Evolutionary conservation across 164 flowering plant genomes (phyloP).

Genomic region (Houttuynia cordata): DNA sequence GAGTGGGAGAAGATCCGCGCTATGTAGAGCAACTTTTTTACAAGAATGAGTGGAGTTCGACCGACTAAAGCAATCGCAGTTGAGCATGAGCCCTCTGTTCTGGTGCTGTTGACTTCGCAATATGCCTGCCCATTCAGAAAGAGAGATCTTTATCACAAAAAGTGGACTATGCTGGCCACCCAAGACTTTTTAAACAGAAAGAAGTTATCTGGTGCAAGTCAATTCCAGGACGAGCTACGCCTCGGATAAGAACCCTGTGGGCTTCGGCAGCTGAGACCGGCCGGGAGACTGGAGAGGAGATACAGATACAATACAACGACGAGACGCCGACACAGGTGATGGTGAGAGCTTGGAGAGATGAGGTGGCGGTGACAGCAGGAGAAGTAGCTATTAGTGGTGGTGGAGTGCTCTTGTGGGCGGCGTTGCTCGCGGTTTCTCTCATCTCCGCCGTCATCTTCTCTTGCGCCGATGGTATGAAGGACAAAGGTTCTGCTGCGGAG

Average conservation of each 20-base stretch:
- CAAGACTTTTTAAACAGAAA: not conserved
- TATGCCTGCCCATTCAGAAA: not conserved
- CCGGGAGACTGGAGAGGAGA: too few species aligned
- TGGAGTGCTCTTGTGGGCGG: conserved; percentile 20
- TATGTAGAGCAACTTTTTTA: too few species aligned
- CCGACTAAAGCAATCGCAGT: not conserved
- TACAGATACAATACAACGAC: too few species aligned
- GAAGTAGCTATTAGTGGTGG: conserved; percentile 9
- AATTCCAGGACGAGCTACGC: not conserved
- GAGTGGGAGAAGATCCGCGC: not conserved
- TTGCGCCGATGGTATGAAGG: conserved; percentile 24
- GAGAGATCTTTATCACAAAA: not conserved
- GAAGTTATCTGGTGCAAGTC: conserved; percentile 1
- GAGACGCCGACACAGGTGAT: too few species aligned
- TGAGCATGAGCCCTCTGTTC: not conserved
- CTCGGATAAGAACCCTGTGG: not conserved
- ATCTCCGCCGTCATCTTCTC: conserved; percentile 25
- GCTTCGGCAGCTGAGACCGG: not conserved
- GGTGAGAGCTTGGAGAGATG: conserved; percentile 11
- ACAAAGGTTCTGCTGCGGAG: conserved; percentile 20
- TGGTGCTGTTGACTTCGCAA: conserved; percentile 2
- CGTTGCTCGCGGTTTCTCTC: conserved; percentile 19
- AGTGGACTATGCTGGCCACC: not conserved
- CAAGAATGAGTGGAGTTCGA: not conserved
- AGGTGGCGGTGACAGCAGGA: conserved; percentile 11